Base-by-base conservation (phyloP, 2,329 filamentous ascomycete genomes). In the Periconia sp. region DNA sequence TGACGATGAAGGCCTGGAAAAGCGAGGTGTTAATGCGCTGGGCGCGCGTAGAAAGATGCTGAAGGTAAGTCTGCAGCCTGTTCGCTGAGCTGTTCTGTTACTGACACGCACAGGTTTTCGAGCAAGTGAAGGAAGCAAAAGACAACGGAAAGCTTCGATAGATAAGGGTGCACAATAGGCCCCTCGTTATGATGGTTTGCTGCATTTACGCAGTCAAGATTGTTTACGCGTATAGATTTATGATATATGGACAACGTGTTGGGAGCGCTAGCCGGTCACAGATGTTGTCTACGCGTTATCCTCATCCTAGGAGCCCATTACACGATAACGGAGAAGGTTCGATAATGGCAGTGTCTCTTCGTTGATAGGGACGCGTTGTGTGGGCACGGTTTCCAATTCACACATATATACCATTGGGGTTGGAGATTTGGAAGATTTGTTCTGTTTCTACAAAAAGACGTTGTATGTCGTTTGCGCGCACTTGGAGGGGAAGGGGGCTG, bases 11-110 rank as follows among this genome's bases (percentile, higher is more conserved):
- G 92, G 91, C 46, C 80, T 99, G 59, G 93, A 97, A 77, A 90
- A 91, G 23, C 88, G 91, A 49, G 94, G 94, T 47, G 94, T 99
- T 31, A 97, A 96, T 73, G 94, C 94, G 50, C 83, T 97, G 52
- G 94, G 94, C 65, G 94, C 94, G 17, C 83, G 94, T 63, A 89
- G 93, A 72, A 99, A 99, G 84, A 95, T 99, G 91, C 80, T 99
- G 56, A 99, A 99, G 85, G 94, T 87, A 72, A 76, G 75, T 49
- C 41, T 9, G 33, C 31, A 50, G 30, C 10, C 3, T 3, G 3
- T 3, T 9, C 19, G 14, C 9, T 50, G 19, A 17, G n/a, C 13
- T 11, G 6, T 37, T 11, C n/a, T 2, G 42, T 20, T 18, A 45
- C 73, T 77, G 72, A 79, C 62, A 53, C 49, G 9, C 41, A 19